These are phyloP conservation scores for Phoenix dactylifera DNA, from an alignment of 176 grass and related monocot species.

Conservation along the genomic window DNA sequence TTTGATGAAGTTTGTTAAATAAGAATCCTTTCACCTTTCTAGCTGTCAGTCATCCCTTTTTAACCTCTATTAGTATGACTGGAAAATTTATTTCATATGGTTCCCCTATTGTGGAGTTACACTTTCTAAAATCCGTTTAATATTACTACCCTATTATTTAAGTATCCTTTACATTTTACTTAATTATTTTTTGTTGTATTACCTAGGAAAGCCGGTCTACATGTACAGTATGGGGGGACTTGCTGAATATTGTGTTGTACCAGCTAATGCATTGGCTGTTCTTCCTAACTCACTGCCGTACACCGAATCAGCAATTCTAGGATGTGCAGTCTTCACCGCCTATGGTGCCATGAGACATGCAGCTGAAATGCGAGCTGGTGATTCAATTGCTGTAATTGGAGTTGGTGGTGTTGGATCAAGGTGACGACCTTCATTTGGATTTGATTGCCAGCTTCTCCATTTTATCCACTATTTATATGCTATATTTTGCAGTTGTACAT, in stretches of 20 bases:
- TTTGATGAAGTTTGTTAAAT: too few species aligned
- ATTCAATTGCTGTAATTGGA: conserved; percentile 95
- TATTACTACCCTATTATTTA: too few species aligned
- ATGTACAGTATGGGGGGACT: conserved; percentile 99
- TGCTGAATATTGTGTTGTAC: conserved; percentile 93
- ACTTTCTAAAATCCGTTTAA: too few species aligned
- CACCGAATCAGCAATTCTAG: conserved; percentile 81
- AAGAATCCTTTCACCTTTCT: too few species aligned
- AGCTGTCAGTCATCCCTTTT: too few species aligned
- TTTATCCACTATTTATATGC: neutral
- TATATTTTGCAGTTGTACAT: neutral
- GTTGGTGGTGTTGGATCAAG: conserved; percentile 97
- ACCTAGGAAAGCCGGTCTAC: conserved; percentile 79
- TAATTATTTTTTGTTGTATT: neutral
- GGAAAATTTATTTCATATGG: too few species aligned
- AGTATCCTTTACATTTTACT: too few species aligned
- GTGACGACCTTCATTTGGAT: conserved; percentile 16
- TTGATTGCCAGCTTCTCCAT: neutral
- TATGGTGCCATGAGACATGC: conserved; percentile 95
- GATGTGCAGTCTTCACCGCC: conserved; percentile 92
- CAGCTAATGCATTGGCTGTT: conserved; percentile 70
- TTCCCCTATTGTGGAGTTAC: too few species aligned
- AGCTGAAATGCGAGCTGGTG: conserved; percentile 78
- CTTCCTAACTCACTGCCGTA: conserved; percentile 77
- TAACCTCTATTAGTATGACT: too few species aligned